Evolutionary conservation across 2,329 filamentous ascomycete species (phyloP).

Genomic region (Epicoccum sorghinum): DNA sequence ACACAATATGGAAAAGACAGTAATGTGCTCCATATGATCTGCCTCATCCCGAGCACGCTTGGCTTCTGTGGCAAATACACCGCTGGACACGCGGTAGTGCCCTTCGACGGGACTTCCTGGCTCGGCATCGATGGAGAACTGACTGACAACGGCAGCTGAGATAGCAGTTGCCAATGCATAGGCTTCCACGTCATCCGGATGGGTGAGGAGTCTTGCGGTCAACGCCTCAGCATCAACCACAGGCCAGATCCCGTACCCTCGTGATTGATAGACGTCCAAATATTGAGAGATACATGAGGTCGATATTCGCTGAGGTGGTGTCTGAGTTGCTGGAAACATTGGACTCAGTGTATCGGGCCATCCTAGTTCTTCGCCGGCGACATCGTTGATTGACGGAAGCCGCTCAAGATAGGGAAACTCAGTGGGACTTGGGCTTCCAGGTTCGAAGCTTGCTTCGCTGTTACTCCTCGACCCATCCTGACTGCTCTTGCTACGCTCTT

Average conservation of each 20-base stretch:
- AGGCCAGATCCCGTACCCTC: conserved; percentile 45
- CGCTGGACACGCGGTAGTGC: conserved; percentile 40
- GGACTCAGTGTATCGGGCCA: conserved; percentile 37
- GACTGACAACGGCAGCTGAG: conserved; percentile 44
- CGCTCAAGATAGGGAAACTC: conserved; percentile 36
- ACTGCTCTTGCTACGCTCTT: conserved; percentile 37
- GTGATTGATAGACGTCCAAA: conserved; percentile 38
- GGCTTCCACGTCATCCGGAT: conserved; percentile 40
- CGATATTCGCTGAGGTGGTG: conserved; percentile 37
- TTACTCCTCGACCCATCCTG: conserved; percentile 34
- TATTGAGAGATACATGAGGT: conserved; percentile 42
- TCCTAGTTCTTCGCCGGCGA: conserved; percentile 23
- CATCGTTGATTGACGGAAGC: conserved; percentile 29
- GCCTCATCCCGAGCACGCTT: conserved; percentile 34
- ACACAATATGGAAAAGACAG: conserved; percentile 36
- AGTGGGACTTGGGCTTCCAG: conserved; percentile 35
- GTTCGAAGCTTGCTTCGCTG: conserved; percentile 42
- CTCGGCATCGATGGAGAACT: conserved; percentile 42
- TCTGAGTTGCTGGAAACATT: conserved; percentile 17
- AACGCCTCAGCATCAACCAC: conserved; percentile 42
- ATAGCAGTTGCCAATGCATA: conserved; percentile 42
- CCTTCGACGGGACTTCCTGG: conserved; percentile 40
- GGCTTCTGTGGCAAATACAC: conserved; percentile 38
- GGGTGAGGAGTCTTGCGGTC: conserved; percentile 40
- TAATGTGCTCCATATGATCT: conserved; percentile 41